Evolutionary conservation across 2,329 filamentous ascomycete genomes (phyloP), one percentile per base, ranked within the genome.

Genomic region (Pseudogymnoascus pannorum): DNA sequence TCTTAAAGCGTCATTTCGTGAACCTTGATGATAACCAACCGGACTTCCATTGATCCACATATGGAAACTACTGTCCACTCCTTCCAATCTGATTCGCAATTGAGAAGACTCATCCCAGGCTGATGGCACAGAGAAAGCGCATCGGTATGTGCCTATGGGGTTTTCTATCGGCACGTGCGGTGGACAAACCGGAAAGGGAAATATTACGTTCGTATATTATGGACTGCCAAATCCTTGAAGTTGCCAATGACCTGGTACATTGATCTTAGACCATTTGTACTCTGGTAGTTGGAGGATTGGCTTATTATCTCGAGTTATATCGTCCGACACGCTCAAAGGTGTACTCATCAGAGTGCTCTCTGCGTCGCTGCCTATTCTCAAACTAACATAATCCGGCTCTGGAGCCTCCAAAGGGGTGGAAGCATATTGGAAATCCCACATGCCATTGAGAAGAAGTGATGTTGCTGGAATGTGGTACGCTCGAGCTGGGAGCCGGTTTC

Each of bases 41-140:
- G 84, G 73, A 14, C 75, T 69, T 0, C 85, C 84, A 65, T 90
- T 90, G 5, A 90, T 74, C 79, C 81, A 89, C 9, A 89, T 73
- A 70, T 89, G 86, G 67, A 87, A 90, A 0, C 87, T 84, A 67
- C 84, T 86, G 67, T 90, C 87, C 0, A 90, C 87, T 1, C 87
- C 87, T 60, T 90, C 87, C 63, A 89, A 90, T 9, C 87, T 77
- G 20, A 90, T 73, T 14, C 86, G 77, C 16, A 89, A 72, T 65
- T 88, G 85, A 22, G 73, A 69, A 31, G 26, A 31, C 8, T 73
- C 75, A n/a, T 75, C 73, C 75, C 79, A 82, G 6, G 74, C 70
- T 2, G 72, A 61, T 0, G 84, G 84, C 2, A 87, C 75, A 1
- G 73, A 67, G 66, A 88, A 87, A 3, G 71, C 73, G 8, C 79